Base-by-base conservation (phyloP, 495 filamentous ascomycete species). In the Xeromyces bisporus region DNA sequence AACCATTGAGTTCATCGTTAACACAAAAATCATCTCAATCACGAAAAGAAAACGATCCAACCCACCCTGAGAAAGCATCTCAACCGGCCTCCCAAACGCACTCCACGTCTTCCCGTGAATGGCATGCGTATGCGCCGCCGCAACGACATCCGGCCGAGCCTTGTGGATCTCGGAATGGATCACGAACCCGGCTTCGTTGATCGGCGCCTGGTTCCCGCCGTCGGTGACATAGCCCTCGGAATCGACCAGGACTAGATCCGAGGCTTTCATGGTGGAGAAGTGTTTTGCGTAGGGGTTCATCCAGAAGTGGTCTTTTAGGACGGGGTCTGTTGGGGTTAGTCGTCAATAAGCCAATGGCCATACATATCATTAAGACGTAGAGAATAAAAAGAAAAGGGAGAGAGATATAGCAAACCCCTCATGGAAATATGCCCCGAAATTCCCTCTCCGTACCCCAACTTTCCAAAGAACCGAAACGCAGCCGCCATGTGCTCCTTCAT, bases 401-500 rank as follows among this genome's bases (percentile, higher is more conserved):
- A 35, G 20, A 13, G 8, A 12, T 33, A 20, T 4, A 11, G 28
- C 37, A 11, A 41, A 59, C 56, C 59, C 36, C 60, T 44, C 45
- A 69, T 60, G 16, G 52, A 69, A 34, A 69, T 71, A 43, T 79
- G 74, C 2, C 74, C 70, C 7, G 73, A 74, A 26, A 79, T 65
- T 3, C 77, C 77, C 40, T 80, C 76, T 31, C 72, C 74, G 40
- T 77, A 80, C 4, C 75, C 75, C 18, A 69, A 54, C 36, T 72
- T 72, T 9, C 72, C 75, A 40, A 80, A 82, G 46, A 74, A 66
- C 3, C 74, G 66, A 42, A 75, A 82, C n/a, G 73, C 76, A 33
- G 72, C 73, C 0, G 75, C 75, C 46, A 80, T 69, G 33, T 75
- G 73, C 43, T 79, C 71, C 38, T 77, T 81, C 38, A 76, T 64